phyloP scores from a whole-genome alignment of 2,329 filamentous ascomycete genomes.

The Pyrenophora teres region DNA sequence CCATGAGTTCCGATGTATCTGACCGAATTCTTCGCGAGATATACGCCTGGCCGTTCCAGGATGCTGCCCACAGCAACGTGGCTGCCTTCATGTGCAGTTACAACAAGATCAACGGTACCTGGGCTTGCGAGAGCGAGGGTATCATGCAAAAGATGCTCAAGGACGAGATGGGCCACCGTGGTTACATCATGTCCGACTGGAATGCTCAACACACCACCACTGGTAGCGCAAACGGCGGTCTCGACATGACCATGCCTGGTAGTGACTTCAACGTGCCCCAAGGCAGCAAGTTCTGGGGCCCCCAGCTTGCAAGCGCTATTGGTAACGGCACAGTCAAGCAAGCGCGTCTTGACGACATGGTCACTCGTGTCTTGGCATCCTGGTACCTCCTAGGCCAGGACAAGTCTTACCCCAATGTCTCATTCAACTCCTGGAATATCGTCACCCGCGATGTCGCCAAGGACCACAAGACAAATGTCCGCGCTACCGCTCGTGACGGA shows the following conservation, averaged over 20 bases:
- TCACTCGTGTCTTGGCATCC: conserved; percentile 51
- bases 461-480: conserved; percentile 47
- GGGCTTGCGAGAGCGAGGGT: conserved; percentile 56
- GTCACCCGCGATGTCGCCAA: conserved; percentile 47
- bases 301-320: conserved; percentile 58
- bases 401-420: conserved; percentile 49
- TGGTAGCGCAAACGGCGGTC: conserved; percentile 51
- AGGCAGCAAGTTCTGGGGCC: conserved; percentile 61
- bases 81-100: conserved; percentile 55
- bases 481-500: conserved; percentile 53
- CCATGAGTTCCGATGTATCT: conserved; percentile 63
- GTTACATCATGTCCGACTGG: conserved; percentile 54
- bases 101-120: conserved; percentile 55
- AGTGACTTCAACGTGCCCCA: conserved; percentile 30
- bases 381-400: conserved; percentile 58
- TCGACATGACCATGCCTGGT: conserved; percentile 64
- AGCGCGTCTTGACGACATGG: conserved; percentile 51
- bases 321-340: conserved; percentile 52
- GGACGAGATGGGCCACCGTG: conserved; percentile 57
- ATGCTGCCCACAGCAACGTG: conserved; percentile 71
- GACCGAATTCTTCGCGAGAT: conserved; percentile 77
- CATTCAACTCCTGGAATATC: conserved; percentile 54
- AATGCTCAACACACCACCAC: conserved; percentile 52
- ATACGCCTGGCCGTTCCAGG: conserved; percentile 78
- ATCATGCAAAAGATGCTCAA: conserved; percentile 58